A percentile compares a stretch with the other conserved stretches of the same genome.
Conservation (phyloP, 169 alveolate species). For the Amoebophrya sp. region DNA sequence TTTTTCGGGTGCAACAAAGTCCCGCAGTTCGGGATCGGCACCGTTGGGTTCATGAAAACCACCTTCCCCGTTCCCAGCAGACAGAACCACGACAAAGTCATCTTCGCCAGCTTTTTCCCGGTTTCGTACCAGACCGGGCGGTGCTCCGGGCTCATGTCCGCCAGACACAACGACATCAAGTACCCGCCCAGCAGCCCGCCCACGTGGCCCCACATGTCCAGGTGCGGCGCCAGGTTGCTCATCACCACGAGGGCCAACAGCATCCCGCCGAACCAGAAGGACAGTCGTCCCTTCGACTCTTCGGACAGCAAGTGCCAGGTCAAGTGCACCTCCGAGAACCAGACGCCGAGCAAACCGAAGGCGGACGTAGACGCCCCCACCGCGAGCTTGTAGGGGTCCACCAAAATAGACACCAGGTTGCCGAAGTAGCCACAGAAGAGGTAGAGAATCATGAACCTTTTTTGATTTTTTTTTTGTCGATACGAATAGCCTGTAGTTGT, state of each 20-base stretch:
- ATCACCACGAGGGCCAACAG: slow-evolving; percentile 40
- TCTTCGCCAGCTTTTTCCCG: background rate
- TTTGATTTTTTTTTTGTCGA: background rate
- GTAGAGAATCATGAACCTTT: slow-evolving; percentile 32
- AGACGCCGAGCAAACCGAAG: slow-evolving; percentile 54
- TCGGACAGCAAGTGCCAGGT: slow-evolving; percentile 49
- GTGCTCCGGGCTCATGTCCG: background rate
- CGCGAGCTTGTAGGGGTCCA: slow-evolving; percentile 54
- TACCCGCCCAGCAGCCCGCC: slow-evolving; percentile 23
- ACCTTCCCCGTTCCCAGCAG: slow-evolving; percentile 5
- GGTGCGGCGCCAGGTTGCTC: slow-evolving; percentile 31
- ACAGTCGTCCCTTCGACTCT: slow-evolving; percentile 44
- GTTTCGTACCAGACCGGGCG: background rate
- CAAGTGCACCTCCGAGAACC: slow-evolving; percentile 50
- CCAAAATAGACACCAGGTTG: slow-evolving; percentile 50
- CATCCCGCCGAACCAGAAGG: slow-evolving; percentile 43
- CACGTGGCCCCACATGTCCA: slow-evolving; percentile 36
- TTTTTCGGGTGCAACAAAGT: slow-evolving; percentile 1
- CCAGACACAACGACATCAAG: background rate
- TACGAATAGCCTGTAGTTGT: too few species aligned
- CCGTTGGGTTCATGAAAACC: background rate
- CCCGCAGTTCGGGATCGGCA: background rate
- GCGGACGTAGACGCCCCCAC: slow-evolving; percentile 57
- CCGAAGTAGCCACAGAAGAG: slow-evolving; percentile 40
- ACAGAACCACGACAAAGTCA: background rate